Percentiles rank a stretch among this genome's conserved stretches.
Evolutionary conservation across 768 basidiomycete species (phyloP).

Genomic region (Lactarius hatsudake): DNA sequence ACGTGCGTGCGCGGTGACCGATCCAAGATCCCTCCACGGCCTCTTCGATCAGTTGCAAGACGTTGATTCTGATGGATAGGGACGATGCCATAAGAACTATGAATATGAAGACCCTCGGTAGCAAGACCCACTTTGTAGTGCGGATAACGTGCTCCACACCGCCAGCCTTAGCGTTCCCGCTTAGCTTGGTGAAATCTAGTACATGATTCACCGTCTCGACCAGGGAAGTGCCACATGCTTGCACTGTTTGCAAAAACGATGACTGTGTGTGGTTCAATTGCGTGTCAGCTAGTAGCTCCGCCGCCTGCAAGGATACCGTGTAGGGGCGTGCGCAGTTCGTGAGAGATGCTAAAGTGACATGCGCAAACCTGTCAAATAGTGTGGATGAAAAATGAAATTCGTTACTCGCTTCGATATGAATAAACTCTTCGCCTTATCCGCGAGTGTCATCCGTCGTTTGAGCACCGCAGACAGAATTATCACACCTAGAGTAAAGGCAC

Average conservation of each 20-base stretch:
- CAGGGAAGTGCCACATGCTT: constrained; percentile 92
- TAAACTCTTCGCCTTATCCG: constrained; percentile 89
- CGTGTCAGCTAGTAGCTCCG: constrained; percentile 86
- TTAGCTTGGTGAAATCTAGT: constrained; percentile 92
- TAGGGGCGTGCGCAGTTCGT: constrained; percentile 86
- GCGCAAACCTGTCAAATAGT: neutral
- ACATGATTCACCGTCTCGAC: constrained; percentile 98
- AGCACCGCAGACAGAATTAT: constrained; percentile 92
- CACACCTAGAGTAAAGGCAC: constrained; percentile 49
- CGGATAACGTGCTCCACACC: constrained; percentile 75
- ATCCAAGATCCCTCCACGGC: constrained; percentile 95
- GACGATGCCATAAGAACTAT: neutral
- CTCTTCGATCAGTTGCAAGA: constrained; percentile 82
- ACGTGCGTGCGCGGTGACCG: constrained; percentile 79
- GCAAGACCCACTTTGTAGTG: constrained; percentile 51
- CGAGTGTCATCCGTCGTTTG: constrained; percentile 88
- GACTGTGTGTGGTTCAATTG: constrained; percentile 74
- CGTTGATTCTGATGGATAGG: constrained; percentile 49
- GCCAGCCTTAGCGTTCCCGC: constrained; percentile 77
- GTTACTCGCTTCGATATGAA: constrained; percentile 82
- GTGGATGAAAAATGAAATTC: neutral
- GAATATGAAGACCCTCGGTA: neutral
- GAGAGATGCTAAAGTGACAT: constrained; percentile 63
- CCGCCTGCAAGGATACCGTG: constrained; percentile 95
- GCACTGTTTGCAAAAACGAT: constrained; percentile 89